These are phyloP conservation scores for Pilobolus umbonatus DNA, from an alignment of 192 early-diverging fungal species.

Conservation along the genomic window DNA sequence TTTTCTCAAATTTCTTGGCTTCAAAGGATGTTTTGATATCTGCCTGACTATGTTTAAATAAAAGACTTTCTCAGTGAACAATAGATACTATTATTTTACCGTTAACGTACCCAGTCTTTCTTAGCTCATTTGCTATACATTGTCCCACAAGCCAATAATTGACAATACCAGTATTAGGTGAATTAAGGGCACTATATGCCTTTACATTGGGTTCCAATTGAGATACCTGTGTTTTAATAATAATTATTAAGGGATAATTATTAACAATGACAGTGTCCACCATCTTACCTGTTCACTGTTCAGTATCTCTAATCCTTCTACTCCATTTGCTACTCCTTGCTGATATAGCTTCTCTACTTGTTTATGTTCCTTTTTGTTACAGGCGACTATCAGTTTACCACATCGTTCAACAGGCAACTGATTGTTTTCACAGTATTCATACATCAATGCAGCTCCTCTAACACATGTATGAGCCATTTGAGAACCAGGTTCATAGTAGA, in stretches of 20 bases:
- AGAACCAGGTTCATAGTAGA: slow-evolving; percentile 31
- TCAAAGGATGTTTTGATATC: slow-evolving; percentile 36
- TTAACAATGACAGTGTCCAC: too few species aligned
- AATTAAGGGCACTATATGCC: slow-evolving; percentile 31
- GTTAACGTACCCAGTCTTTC: slow-evolving; percentile 21
- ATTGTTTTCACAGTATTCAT: slow-evolving; percentile 38
- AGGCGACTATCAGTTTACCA: slow-evolving; percentile 51
- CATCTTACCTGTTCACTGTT: slow-evolving; percentile 26
- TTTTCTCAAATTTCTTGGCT: slow-evolving; percentile 25
- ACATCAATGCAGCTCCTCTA: slow-evolving; percentile 45
- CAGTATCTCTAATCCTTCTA: slow-evolving; percentile 27
- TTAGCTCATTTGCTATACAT: slow-evolving; percentile 26
- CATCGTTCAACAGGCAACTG: slow-evolving; percentile 36
- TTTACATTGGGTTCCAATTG: slow-evolving; percentile 30
- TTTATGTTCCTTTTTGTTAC: slow-evolving; percentile 27
- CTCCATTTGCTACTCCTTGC: slow-evolving; percentile 26
- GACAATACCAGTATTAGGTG: slow-evolving; percentile 33
- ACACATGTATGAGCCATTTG: slow-evolving; percentile 39
- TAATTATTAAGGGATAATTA: too few species aligned
- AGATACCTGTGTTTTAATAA: slow-evolving; percentile 9
- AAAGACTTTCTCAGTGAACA: not conserved
- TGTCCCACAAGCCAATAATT: slow-evolving; percentile 30
- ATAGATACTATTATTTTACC: not conserved
- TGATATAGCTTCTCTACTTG: slow-evolving; percentile 30
- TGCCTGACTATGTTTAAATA: slow-evolving; percentile 15